Evolutionary conservation across 768 basidiomycete species (phyloP).

Genomic region (Suillus lakei): DNA sequence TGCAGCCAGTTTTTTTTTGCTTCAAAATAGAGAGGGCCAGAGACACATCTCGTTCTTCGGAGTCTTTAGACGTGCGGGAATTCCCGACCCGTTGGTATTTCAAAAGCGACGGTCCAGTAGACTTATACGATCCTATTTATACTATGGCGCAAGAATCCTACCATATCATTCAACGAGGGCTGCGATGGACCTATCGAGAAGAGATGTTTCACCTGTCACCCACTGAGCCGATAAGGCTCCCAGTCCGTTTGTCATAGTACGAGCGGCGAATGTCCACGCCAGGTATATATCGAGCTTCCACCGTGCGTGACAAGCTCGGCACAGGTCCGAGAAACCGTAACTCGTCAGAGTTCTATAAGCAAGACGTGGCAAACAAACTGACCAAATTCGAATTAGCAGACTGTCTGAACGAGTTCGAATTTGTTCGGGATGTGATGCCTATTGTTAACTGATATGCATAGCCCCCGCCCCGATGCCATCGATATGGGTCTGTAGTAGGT

Average conservation of each 20-base stretch:
- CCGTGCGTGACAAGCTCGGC: slow-evolving; percentile 60
- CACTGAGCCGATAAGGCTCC: slow-evolving; percentile 35
- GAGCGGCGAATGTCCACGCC: slow-evolving; percentile 2
- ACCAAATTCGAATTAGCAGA: background rate
- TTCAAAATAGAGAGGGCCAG: too few relatives aligned
- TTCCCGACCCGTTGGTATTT: slow-evolving; percentile 34
- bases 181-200: slow-evolving; percentile 51
- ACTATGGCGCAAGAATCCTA: slow-evolving; percentile 52
- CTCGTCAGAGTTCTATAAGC: background rate
- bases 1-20: too few relatives aligned
- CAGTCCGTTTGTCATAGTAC: background rate
- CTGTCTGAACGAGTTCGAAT: background rate
- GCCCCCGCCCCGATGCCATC: background rate
- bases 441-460: background rate
- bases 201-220: slow-evolving; percentile 60
- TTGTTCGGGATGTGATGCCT: background rate
- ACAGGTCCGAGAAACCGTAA: slow-evolving; percentile 46
- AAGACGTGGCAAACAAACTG: background rate
- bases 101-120: too few relatives aligned
- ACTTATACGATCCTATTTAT: too few relatives aligned
- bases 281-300: slow-evolving; percentile 65
- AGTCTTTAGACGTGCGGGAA: background rate
- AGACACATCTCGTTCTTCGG: too few relatives aligned
- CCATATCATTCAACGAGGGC: slow-evolving; percentile 58
- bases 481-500: background rate